These are phyloP conservation scores for Phlyctochytrium planicorne DNA, from an alignment of 192 early-diverging fungal genomes.

Conservation along the genomic window DNA sequence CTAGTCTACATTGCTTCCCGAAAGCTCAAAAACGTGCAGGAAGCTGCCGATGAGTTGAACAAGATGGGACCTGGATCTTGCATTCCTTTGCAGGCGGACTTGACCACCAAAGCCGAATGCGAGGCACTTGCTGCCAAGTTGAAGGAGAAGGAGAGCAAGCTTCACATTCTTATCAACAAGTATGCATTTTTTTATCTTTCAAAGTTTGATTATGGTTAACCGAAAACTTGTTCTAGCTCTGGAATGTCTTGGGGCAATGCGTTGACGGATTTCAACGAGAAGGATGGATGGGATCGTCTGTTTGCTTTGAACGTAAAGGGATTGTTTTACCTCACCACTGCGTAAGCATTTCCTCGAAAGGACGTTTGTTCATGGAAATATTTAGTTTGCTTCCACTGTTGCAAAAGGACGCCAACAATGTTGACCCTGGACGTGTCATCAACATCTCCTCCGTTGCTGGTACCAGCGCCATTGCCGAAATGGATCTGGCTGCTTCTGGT, in stretches of 20 bases:
- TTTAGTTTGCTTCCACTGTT: constrained; percentile 75
- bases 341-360: constrained; percentile 33
- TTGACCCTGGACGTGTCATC: constrained; percentile 76
- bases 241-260: constrained; percentile 51
- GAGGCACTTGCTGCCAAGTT: constrained; percentile 58
- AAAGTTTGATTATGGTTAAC: neutral
- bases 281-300: constrained; percentile 58
- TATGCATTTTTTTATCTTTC: constrained; percentile 13
- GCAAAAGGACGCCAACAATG: constrained; percentile 47
- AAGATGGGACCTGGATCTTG: constrained; percentile 66
- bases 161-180: constrained; percentile 90
- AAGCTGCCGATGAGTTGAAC: constrained; percentile 66
- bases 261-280: constrained; percentile 43
- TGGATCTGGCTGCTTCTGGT: constrained; percentile 30
- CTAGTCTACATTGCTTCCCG: constrained; percentile 86
- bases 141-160: constrained; percentile 50
- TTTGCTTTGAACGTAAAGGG: constrained; percentile 85
- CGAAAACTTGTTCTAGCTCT: constrained; percentile 14
- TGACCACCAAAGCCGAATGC: constrained; percentile 59
- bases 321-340: constrained; percentile 76
- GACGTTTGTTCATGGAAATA: constrained; percentile 18
- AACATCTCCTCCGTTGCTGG: constrained; percentile 69
- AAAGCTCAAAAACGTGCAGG: constrained; percentile 50
- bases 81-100: constrained; percentile 71
- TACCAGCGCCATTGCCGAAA: constrained; percentile 31